Evolutionary conservation across 805 yeast genomes (phyloP), one percentile per base, ranked within the genome.

Genomic region (Suhomyces sp.): DNA sequence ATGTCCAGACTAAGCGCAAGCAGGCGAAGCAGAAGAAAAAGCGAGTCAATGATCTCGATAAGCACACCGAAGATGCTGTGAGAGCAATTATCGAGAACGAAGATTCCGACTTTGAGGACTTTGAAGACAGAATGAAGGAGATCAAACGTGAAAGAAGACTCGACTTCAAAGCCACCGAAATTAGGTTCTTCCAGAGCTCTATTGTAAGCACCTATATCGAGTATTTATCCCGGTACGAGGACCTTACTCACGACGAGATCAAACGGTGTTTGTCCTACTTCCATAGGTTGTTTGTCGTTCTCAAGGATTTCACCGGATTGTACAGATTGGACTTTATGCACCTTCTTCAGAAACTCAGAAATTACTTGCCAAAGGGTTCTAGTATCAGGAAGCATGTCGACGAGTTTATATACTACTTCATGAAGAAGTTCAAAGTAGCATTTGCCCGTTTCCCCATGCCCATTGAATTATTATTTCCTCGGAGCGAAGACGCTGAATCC

Each of bases 271-370:
- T 94, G 7, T 73, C 86, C 0, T 93, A 81, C 61, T 83, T 91
- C 61, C 89, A 88, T 61, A 73, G 88, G 27, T 67, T 89, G 1
- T 83, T 90, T 57, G 84, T 86, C 46, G 60, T 68, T 2, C 76
- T 82, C 46, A 78, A 82, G 40, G 85, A 87, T 52, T 78, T 76
- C 47, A 82, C 84, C 41, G 72, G 84, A 0, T 65, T 88, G 31
- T 85, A 77, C 59, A 73, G 97, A 47, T 63, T 94, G 31, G 97
- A 92, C 63, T 83, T 94, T 62, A 79, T 93, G 78, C 60, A 79
- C 24, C 70, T 87, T 59, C 68, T 87, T 6, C 71, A 83, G 10
- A 76, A 75, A 37, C 65, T 78, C 15, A 61, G 77, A 24, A 71
- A 72, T 29, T 83, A 85, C 6, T 67, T 84, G 15, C 77, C 83